Base-by-base conservation (phyloP, 2,329 filamentous ascomycete species). In the Xylariaceae sp. region DNA sequence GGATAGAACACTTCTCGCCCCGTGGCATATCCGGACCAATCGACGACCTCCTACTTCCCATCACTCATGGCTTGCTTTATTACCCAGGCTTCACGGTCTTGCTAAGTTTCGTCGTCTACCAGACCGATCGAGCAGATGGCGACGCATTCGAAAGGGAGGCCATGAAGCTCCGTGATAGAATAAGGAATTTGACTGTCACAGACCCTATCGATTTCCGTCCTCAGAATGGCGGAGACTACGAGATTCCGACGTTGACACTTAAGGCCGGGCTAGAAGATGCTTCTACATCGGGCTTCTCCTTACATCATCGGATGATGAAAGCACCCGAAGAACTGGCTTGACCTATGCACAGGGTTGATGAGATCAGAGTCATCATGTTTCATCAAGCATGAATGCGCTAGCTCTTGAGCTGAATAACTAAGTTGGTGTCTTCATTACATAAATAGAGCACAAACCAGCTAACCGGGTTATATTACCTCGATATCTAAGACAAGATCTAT, bases 1-100 rank as follows among this genome's bases (percentile, higher is more conserved):
- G 33, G 39, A 37, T 4, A 19, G 39, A 47, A 17, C 45, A 40
- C 27, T 36, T 22, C 12, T 47, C 45, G 14, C 17, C 45, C 16
- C 35, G 45, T 8, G 36, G 29, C 17, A 40, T 47, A 10, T 39
- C 17, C 8, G 36, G 45, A n/a, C 40, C 45, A 8, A 43, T 47
- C 12, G 45, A 39, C 17, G 40, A 43, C n/a, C 10, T 36, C 12
- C 40, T 47, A 6, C 35, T 43, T 19, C 45, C 45, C 3, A 22
- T 40, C 23, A 44, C 37, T 5, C 36, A 47, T 11, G 17, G 45
- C 35, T 7, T 44, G 27, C 22, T 47, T n/a, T 37, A 41, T 19
- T 47, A 38, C 27, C 17, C 39, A n/a, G 39, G 39, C 3, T 42
- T 42, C 20, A 34, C 42, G 7, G 44, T 47, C 8, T 27, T 42